Evolutionary conservation across 306 rosid species (phyloP).

Genomic region (Inga oerstediana): DNA sequence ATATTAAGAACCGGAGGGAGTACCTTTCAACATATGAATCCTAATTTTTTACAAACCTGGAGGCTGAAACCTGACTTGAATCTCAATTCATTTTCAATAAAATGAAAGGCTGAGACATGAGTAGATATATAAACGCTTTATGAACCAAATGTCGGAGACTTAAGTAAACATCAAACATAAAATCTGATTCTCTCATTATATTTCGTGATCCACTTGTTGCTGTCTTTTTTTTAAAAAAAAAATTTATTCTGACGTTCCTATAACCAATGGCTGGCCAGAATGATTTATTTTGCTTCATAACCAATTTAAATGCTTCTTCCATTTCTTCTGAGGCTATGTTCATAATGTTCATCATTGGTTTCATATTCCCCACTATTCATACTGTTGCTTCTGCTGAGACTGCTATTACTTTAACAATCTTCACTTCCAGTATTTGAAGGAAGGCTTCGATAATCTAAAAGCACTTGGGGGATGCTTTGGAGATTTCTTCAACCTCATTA

Average conservation of each 20-base stretch:
- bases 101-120: slow-evolving; percentile 16
- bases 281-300: slow-evolving; percentile 17
- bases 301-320: slow-evolving; percentile 76
- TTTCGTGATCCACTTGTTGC: neutral
- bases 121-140: slow-evolving; percentile 17
- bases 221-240: neutral
- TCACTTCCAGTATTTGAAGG: slow-evolving; percentile 20
- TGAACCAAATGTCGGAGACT: neutral
- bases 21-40: neutral
- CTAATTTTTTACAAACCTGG: slow-evolving; percentile 4
- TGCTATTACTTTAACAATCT: neutral
- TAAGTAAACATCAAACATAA: neutral
- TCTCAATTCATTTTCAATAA: slow-evolving; percentile 14
- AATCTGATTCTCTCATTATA: neutral
- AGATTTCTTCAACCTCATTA: slow-evolving; percentile 49
- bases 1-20: too few relatives aligned
- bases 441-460: slow-evolving; percentile 34
- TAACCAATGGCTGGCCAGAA: slow-evolving; percentile 15
- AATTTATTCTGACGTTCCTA: neutral
- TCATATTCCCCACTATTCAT: slow-evolving; percentile 33
- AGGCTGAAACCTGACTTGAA: slow-evolving; percentile 16
- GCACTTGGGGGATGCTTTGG: slow-evolving; percentile 28
- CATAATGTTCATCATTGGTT: slow-evolving; percentile 51
- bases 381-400: slow-evolving; percentile 34
- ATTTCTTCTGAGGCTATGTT: slow-evolving; percentile 62